phyloP scores from a whole-genome alignment of 352 stramenopile species.

The Bremia lactucae region DNA sequence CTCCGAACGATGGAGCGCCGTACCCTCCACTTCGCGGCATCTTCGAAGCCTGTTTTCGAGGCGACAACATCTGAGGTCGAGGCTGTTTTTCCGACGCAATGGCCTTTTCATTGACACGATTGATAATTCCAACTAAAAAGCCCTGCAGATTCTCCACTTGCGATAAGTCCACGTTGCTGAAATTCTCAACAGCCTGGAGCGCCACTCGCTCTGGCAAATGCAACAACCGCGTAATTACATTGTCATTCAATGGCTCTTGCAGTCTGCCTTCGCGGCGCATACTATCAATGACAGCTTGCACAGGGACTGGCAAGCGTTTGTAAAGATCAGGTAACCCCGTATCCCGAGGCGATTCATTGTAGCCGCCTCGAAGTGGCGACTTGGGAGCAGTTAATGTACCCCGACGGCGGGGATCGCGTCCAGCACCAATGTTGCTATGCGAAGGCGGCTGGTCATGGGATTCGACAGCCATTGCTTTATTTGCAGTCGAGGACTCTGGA shows the following conservation, averaged over 20 bases:
- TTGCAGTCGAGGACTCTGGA: slow-evolving; percentile 1
- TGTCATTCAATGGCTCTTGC: slow-evolving; percentile 61
- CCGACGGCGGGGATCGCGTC: slow-evolving; percentile 31
- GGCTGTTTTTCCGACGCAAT: slow-evolving; percentile 29
- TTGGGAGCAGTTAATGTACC: slow-evolving; percentile 8
- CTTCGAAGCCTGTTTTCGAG: slow-evolving; percentile 9
- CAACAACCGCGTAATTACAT: slow-evolving; percentile 54
- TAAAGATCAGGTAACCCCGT: slow-evolving; percentile 36
- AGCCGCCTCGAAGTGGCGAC: slow-evolving; percentile 3
- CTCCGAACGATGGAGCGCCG: slow-evolving; percentile 4
- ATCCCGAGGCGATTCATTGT: slow-evolving; percentile 2
- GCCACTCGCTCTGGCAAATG: slow-evolving; percentile 58
- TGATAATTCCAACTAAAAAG: slow-evolving; percentile 81
- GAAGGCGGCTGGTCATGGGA: slow-evolving; percentile 17
- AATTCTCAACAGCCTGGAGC: slow-evolving; percentile 60
- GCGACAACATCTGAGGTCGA: slow-evolving; percentile 18
- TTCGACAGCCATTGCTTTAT: slow-evolving; percentile 14
- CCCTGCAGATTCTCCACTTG: slow-evolving; percentile 68
- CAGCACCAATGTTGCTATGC: slow-evolving; percentile 11
- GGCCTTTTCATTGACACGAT: slow-evolving; percentile 61
- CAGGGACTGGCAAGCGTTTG: slow-evolving; percentile 33
- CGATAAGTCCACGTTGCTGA: slow-evolving; percentile 63
- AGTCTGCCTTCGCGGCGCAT: slow-evolving; percentile 45
- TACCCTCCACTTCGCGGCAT: slow-evolving; percentile 9
- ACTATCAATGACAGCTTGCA: slow-evolving; percentile 41